These are phyloP conservation scores for Metarhizium robertsii DNA, from an alignment of 2,329 filamentous ascomycete genomes.

Conservation along the genomic window DNA sequence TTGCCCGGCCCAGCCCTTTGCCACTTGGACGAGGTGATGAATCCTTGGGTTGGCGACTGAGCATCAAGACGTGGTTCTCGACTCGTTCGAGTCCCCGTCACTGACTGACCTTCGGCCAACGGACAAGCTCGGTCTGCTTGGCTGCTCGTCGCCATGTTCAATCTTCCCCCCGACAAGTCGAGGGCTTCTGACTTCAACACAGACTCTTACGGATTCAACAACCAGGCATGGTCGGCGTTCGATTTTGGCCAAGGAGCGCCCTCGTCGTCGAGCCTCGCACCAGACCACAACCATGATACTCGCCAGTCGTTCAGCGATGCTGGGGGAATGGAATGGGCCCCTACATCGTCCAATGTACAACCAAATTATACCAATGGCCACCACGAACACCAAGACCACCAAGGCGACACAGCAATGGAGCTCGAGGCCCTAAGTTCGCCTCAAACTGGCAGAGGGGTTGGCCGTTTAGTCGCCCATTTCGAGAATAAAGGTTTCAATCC, in stretches of 20 bases:
- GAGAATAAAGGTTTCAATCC: constrained; percentile 23
- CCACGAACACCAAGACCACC: constrained; percentile 3
- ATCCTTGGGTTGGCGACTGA: constrained; percentile 25
- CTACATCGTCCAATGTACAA: constrained; percentile 20
- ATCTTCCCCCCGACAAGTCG: constrained; percentile 23
- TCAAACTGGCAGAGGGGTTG: constrained; percentile 18
- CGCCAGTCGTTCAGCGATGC: constrained; percentile 17
- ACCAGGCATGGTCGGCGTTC: constrained; percentile 24
- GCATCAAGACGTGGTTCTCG: constrained; percentile 26
- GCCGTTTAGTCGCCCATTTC: constrained; percentile 31
- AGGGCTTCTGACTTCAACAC: constrained; percentile 19
- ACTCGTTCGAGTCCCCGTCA: constrained; percentile 28
- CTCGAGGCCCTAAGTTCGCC: constrained; percentile 16
- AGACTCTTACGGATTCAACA: constrained; percentile 20
- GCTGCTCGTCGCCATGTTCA: constrained; percentile 28
- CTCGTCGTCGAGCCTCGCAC: constrained; percentile 13
- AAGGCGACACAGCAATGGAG: constrained; percentile 15
- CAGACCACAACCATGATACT: constrained; percentile 16
- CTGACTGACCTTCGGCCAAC: constrained; percentile 24
- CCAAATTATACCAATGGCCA: constrained; percentile 17
- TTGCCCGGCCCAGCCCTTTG: constrained; percentile 21
- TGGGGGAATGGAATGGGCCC: constrained; percentile 29
- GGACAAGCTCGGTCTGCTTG: constrained; percentile 22
- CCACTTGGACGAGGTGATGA: constrained; percentile 27
- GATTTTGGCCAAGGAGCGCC: constrained; percentile 16